Base-by-base conservation (phyloP, 1,284 basidiomycete genomes). In the Ustanciosporium gigantosporum region DNA sequence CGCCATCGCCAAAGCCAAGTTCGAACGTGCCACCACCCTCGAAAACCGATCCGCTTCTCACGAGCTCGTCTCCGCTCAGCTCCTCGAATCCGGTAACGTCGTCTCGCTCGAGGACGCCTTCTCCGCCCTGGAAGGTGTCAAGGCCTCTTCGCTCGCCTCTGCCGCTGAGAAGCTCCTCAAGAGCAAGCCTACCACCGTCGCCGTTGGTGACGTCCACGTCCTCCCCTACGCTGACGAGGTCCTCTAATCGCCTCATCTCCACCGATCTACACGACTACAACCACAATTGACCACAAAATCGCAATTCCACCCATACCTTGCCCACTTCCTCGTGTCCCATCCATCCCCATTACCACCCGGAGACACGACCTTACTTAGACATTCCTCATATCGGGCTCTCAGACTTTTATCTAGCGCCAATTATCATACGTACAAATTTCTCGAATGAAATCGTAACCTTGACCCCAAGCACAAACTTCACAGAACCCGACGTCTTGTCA, bases 211-310 rank as follows among this genome's bases (percentile, higher is more conserved):
- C 39, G 66, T 77, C 21, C 62, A 73, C 57, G 32, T 51, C 39
- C 62, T 77, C 11, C 75, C 75, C 17, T 77, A 76, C 46, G 75
- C 69, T 13, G 75, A 76, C 46, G 71, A 76, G 58, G 53, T 72
- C 27, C 56, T 74, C 31, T 77, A 60, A 66, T 31, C 7, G 17
- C n/a, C n/a, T n/a, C n/a, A n/a, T n/a, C n/a, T n/a, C 27, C 27
- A 29, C n/a, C 27, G 27, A 29, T n/a, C 27, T 29, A 29, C 11
- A 29, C 27, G 27, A 29, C 27, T 9, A 29, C 27, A n/a, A 29
- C 27, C 11, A 29, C 27, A n/a, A 29, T n/a, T n/a, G n/a, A n/a
- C n/a, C n/a, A n/a, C n/a, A n/a, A n/a, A n/a, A n/a, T n/a, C n/a
- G n/a, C n/a, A n/a, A n/a, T n/a, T n/a, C n/a, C n/a, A n/a, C n/a